A percentile compares a stretch with the other conserved stretches of the same genome.
Conservation (phyloP, 2,329 filamentous ascomycete species). For the Pseudogymnoascus verrucosus region DNA sequence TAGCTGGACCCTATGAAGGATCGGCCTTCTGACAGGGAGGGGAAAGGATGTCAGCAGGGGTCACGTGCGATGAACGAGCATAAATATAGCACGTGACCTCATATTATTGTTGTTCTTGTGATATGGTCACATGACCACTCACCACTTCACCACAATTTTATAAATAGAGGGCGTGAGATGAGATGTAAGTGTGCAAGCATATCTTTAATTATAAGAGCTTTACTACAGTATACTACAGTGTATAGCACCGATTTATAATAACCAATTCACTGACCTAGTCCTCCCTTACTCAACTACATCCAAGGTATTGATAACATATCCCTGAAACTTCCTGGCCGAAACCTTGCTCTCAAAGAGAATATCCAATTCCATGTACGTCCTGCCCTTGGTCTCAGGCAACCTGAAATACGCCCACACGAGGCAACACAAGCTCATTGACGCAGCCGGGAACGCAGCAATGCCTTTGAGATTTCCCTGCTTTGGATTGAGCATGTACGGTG, state of each 20-base stretch:
- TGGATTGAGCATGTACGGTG: constrained; percentile 56
- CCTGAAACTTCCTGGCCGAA: constrained; percentile 14
- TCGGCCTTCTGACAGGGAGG: neutral
- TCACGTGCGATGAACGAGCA: no score
- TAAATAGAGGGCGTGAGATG: no score
- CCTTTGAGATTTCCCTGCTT: constrained; percentile 8
- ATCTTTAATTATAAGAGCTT: neutral
- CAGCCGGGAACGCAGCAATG: constrained; percentile 10
- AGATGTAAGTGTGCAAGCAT: no score
- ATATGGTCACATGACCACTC: neutral
- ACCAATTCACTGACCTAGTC: neutral
- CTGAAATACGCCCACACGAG: constrained; percentile 12
- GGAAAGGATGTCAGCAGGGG: neutral
- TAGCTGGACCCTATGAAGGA: neutral
- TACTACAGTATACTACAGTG: neutral
- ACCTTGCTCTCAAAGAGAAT: constrained; percentile 16
- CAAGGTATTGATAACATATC: constrained; percentile 1
- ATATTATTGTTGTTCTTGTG: no score
- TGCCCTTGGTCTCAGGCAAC: constrained; percentile 28
- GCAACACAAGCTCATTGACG: neutral
- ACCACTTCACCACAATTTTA: neutral
- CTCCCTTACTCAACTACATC: neutral
- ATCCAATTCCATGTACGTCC: constrained; percentile 20
- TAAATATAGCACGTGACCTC: no score
- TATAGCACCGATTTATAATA: neutral